Conservation (phyloP, 805 yeast species). For the Teunomyces funiuensis region DNA sequence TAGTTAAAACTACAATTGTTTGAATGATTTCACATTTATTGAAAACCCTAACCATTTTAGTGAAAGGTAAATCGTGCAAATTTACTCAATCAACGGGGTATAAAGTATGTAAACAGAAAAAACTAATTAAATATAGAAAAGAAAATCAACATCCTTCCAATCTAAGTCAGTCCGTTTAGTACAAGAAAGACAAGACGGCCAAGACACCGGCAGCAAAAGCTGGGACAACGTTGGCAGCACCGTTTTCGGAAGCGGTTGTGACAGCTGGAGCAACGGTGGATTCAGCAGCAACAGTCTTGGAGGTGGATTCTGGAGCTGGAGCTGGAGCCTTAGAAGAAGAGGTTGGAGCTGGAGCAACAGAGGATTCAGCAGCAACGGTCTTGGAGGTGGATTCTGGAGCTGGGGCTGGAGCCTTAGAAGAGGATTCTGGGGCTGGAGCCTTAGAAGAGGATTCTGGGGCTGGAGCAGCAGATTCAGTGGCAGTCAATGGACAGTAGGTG, state of each 20-base stretch:
- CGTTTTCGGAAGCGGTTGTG: slow-evolving; percentile 8
- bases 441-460: slow-evolving; percentile 9
- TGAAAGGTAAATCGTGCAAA: neutral
- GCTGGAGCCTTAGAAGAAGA: slow-evolving; percentile 6
- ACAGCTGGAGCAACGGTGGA: slow-evolving; percentile 6
- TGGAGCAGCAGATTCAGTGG: slow-evolving; percentile 21
- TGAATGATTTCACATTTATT: neutral
- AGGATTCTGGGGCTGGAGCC: slow-evolving; percentile 10
- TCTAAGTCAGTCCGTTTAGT: slow-evolving; percentile 6
- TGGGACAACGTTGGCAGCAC: slow-evolving; percentile 11
- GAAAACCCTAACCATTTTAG: neutral
- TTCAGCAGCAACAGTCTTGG: slow-evolving; percentile 4
- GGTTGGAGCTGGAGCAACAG: slow-evolving; percentile 10
- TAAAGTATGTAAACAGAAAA: neutral
- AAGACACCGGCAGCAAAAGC: slow-evolving; percentile 15
- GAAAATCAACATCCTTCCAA: slow-evolving; percentile 2
- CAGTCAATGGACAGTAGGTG: slow-evolving; percentile 30
- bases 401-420: slow-evolving; percentile 7
- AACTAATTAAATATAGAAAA: slow-evolving; percentile 1
- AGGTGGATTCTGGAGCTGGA: slow-evolving; percentile 6
- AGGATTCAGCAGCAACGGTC: too few relatives aligned
- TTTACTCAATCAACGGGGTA: neutral
- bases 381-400: slow-evolving; percentile 10
- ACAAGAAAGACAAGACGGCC: slow-evolving; percentile 16
- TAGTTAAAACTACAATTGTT: neutral